Conservation (phyloP, 352 stramenopile genomes). For the Phytophthora idaei region DNA sequence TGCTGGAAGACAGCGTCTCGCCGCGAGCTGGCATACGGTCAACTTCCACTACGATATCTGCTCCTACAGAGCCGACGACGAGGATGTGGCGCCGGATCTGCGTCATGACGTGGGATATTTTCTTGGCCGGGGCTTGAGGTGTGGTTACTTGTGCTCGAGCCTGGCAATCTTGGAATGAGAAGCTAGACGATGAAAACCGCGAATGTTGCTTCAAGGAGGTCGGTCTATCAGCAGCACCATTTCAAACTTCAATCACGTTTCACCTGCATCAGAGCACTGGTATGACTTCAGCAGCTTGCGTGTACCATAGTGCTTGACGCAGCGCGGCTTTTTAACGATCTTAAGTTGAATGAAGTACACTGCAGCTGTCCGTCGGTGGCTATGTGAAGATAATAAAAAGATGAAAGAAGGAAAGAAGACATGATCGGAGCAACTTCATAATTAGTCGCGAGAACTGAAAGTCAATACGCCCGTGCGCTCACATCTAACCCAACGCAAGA, state of each 20-base stretch:
- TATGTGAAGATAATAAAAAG: too few relatives aligned
- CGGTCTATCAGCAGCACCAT: not conserved
- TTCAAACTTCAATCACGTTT: slow-evolving; percentile 9
- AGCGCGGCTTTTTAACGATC: not conserved
- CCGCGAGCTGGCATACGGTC: slow-evolving; percentile 27
- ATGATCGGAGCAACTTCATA: slow-evolving; percentile 4
- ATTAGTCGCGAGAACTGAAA: not conserved
- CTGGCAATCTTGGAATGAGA: slow-evolving; percentile 12
- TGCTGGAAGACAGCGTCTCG: slow-evolving; percentile 57
- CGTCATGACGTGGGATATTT: slow-evolving; percentile 14
- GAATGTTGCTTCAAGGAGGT: not conserved
- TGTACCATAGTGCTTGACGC: too few relatives aligned
- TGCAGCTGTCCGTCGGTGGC: too few relatives aligned
- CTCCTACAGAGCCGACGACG: not conserved
- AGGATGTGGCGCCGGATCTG: not conserved
- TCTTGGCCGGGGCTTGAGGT: not conserved
- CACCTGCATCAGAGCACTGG: not conserved
- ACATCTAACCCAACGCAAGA: slow-evolving; percentile 8
- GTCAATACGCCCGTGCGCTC: slow-evolving; percentile 1
- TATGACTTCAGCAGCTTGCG: not conserved
- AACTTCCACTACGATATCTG: not conserved
- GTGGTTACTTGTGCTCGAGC: not conserved
- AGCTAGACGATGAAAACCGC: not conserved
- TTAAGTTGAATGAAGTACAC: not conserved
- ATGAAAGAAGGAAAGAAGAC: too few relatives aligned